Base-by-base conservation (phyloP, 805 yeast species). In the Candida chilensis region DNA sequence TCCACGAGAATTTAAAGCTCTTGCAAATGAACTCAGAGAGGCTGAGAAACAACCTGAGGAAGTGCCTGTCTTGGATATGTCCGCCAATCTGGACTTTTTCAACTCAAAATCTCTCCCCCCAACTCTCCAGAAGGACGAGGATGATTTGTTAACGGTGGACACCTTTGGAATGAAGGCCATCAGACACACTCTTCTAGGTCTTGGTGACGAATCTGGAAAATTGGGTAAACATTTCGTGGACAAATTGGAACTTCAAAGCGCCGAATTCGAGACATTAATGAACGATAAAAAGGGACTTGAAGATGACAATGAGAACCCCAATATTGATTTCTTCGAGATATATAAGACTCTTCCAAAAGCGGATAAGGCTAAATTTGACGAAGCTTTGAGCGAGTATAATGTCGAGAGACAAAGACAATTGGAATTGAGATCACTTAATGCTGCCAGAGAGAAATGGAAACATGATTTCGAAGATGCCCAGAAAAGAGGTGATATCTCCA, bases 391-490 rank as follows among this genome's bases (percentile, higher is more conserved):
- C 38, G 52, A 64, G 2, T 72, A 80, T 40, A 88, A 92, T 41
- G 72, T 71, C 33, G 74, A 72, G 16, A 73, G 98, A 48, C 96
- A 92, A 51, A 60, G 71, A 27, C 69, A 69, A 18, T 50, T 92
- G 19, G 98, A 92, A 53, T 60, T 74, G 13, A 69, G 81, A 35
- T 90, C 95, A 3, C 63, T 83, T 2, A 88, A 82, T 38, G 88
- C 90, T 1, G 94, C 97, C 1, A 74, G 72, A 38, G 85, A 79
- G 44, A 80, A 83, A 50, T 90, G 98, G 98, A 78, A 74, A 48
- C 78, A 77, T 41, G 88, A 78, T 38, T 80, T 72, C 41, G 94
- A 85, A 42, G 75, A 71, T 31, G 65, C 75, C 45, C 62, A 64
- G 34, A 63, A 67, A 28, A 65, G 79, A 39, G 85, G 85, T 15